Percentiles rank a stretch among this genome's conserved stretches.
phyloP scores from a whole-genome alignment of 257 asterid genomes.

The Knoxia roxburghii region DNA sequence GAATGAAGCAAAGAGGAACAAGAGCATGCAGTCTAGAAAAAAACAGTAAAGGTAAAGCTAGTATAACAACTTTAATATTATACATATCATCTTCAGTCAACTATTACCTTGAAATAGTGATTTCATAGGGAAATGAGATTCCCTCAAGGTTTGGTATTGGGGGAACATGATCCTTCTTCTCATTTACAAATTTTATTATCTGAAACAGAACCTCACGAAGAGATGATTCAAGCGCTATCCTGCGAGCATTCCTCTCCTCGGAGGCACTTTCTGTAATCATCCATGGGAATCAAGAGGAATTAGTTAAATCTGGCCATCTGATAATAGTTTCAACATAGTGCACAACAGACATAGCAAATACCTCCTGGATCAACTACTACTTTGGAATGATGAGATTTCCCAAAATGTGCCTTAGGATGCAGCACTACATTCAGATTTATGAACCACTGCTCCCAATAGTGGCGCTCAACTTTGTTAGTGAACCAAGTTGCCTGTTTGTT shows the following conservation, averaged over 20 bases:
- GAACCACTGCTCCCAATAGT: slow-evolving; percentile 90
- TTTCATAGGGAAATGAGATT: slow-evolving; percentile 81
- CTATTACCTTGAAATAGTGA: slow-evolving; percentile 76
- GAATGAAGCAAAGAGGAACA: neutral
- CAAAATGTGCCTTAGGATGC: slow-evolving; percentile 58
- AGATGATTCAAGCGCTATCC: slow-evolving; percentile 65
- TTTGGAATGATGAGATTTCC: slow-evolving; percentile 67
- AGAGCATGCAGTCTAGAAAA: neutral
- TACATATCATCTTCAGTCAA: slow-evolving; percentile 2
- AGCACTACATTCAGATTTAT: slow-evolving; percentile 71
- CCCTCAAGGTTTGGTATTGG: slow-evolving; percentile 79
- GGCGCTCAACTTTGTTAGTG: slow-evolving; percentile 83
- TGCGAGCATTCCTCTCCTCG: slow-evolving; percentile 67
- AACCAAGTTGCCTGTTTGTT: slow-evolving; percentile 93
- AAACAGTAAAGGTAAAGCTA: neutral
- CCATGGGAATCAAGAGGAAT: slow-evolving; percentile 10
- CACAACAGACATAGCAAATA: slow-evolving; percentile 20
- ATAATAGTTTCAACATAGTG: neutral
- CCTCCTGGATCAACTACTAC: slow-evolving; percentile 77
- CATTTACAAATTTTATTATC: slow-evolving; percentile 84
- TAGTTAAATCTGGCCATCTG: neutral
- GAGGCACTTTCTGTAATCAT: slow-evolving; percentile 41
- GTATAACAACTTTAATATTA: neutral
- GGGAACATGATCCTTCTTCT: slow-evolving; percentile 94
- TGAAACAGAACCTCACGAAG: slow-evolving; percentile 87